Percentiles rank a stretch among this genome's conserved stretches.
Conservation (phyloP, 1,284 basidiomycete species). For the Ceratobasidium sp. region DNA sequence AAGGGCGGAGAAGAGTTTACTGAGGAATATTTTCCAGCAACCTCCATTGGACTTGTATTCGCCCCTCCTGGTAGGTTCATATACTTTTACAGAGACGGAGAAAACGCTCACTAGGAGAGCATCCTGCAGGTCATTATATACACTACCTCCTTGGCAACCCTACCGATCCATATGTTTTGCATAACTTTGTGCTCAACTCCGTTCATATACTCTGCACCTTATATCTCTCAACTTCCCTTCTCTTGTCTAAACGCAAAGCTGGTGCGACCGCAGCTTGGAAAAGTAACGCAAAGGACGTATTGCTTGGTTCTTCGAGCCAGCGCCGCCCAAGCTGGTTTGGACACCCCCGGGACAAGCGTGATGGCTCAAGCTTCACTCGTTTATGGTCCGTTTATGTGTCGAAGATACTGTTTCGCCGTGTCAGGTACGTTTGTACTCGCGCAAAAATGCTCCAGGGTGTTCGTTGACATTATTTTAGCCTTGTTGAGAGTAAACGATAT, state of each 20-base stretch:
- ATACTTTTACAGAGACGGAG: no score
- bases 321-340: not conserved
- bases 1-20: not conserved
- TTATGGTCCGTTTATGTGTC: slow-evolving; percentile 4
- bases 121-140: no score
- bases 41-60: not conserved
- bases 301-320: slow-evolving; percentile 4
- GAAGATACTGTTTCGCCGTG: not conserved
- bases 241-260: not conserved
- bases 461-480: not conserved
- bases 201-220: not conserved
- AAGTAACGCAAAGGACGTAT: slow-evolving; percentile 11
- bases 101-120: no score
- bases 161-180: no score
- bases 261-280: not conserved
- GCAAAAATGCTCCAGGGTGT: not conserved
- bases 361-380: not conserved
- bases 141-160: no score
- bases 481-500: slow-evolving; percentile 21
- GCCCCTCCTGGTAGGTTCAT: no score
- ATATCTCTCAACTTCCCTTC: not conserved
- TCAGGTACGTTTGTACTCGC: not conserved
- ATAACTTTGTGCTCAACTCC: not conserved
- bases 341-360: not conserved
- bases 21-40: not conserved